Conservation (phyloP, 2,329 filamentous ascomycete genomes). For the Ciborinia camelliae region DNA sequence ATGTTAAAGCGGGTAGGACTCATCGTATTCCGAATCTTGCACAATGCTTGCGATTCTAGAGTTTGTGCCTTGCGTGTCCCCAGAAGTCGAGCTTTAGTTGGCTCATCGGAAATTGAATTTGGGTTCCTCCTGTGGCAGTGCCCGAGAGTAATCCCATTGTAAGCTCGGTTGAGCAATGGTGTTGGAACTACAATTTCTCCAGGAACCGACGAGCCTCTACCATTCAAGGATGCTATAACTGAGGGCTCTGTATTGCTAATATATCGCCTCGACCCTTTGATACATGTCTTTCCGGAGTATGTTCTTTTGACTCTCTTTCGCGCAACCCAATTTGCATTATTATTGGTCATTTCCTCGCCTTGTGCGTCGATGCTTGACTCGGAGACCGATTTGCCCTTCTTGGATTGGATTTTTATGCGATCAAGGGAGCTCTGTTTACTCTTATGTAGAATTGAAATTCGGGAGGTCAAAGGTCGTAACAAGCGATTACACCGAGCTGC, state of each 20-base stretch:
- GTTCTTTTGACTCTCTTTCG: conserved; percentile 34
- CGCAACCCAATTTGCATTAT: neutral
- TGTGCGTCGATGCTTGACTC: neutral
- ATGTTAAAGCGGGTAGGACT: conserved; percentile 38
- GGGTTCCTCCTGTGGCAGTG: neutral
- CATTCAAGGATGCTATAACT: neutral
- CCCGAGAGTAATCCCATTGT: neutral
- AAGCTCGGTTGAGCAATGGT: conserved; percentile 34
- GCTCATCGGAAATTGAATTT: neutral
- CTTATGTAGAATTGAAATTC: conserved; percentile 42
- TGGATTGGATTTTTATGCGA: neutral
- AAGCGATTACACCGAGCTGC: conserved; percentile 44
- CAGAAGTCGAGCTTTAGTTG: neutral
- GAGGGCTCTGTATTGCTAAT: neutral
- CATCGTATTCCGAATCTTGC: conserved; percentile 37
- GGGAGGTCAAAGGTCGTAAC: conserved; percentile 44
- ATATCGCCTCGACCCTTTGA: neutral
- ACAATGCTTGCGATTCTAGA: conserved; percentile 36
- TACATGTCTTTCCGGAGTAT: conserved; percentile 30
- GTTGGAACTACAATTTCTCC: conserved; percentile 37
- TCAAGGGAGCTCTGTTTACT: conserved; percentile 28
- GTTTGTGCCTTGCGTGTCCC: conserved; percentile 21
- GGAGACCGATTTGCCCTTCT: conserved; percentile 5
- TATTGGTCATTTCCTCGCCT: neutral
- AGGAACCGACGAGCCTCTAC: conserved; percentile 21